These are phyloP conservation scores for Pulveroboletus sp. DNA, from an alignment of 768 basidiomycete genomes.

Conservation along the genomic window DNA sequence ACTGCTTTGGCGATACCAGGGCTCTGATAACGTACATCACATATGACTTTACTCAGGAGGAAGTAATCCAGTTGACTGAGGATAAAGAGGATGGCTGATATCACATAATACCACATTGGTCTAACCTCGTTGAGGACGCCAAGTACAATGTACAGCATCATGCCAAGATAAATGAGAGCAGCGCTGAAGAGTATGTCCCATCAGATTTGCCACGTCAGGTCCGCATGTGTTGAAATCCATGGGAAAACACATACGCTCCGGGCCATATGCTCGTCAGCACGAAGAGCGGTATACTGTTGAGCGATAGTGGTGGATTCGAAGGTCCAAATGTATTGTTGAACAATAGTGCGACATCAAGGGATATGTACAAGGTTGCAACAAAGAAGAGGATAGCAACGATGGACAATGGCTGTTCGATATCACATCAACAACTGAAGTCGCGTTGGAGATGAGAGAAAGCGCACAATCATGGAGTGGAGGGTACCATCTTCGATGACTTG, in stretches of 20 bases:
- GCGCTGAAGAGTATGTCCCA: slow-evolving; percentile 37
- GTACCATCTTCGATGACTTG: slow-evolving; percentile 94
- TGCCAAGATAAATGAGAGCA: slow-evolving; percentile 58
- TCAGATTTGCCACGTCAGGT: background rate
- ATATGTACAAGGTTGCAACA: slow-evolving; percentile 73
- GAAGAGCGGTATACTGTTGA: slow-evolving; percentile 74
- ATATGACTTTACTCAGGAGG: slow-evolving; percentile 73
- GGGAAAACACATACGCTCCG: slow-evolving; percentile 47
- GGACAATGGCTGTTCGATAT: slow-evolving; percentile 50
- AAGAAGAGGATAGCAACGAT: slow-evolving; percentile 57
- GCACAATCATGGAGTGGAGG: slow-evolving; percentile 58
- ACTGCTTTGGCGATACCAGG: background rate
- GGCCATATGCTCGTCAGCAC: slow-evolving; percentile 80
- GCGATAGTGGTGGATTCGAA: slow-evolving; percentile 48
- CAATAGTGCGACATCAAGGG: slow-evolving; percentile 73
- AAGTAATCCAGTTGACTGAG: slow-evolving; percentile 81
- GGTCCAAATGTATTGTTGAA: slow-evolving; percentile 59
- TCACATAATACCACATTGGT: slow-evolving; percentile 75
- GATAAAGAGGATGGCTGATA: slow-evolving; percentile 72
- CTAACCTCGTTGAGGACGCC: slow-evolving; percentile 69
- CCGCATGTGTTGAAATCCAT: background rate
- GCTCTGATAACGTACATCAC: slow-evolving; percentile 42
- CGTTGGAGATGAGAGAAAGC: slow-evolving; percentile 21
- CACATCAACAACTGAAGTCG: background rate
- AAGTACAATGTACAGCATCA: slow-evolving; percentile 82